Percentiles rank a stretch among this genome's conserved stretches.
These are phyloP conservation scores for Trebouxia sp. DNA, from an alignment of 139 green algal genomes.

Conservation along the genomic window DNA sequence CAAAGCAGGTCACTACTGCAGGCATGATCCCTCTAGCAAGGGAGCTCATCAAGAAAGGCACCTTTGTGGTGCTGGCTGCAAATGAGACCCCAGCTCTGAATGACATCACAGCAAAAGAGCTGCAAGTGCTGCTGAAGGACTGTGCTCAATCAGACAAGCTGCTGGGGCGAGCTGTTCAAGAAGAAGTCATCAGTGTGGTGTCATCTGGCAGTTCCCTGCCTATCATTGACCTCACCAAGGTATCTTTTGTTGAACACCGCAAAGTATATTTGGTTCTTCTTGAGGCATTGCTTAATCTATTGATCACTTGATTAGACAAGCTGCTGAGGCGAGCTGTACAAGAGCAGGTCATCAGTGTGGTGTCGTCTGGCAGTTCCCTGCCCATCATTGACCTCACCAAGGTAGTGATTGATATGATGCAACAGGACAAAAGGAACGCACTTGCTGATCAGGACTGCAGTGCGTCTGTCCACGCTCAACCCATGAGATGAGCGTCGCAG, in stretches of 20 bases:
- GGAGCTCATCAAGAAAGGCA: slow-evolving; percentile 75
- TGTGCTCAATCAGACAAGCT: slow-evolving; percentile 29
- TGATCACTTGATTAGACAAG: neutral
- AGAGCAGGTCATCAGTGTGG: slow-evolving; percentile 56
- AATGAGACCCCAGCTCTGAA: slow-evolving; percentile 88
- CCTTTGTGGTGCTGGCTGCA: slow-evolving; percentile 78
- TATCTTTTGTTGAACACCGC: neutral
- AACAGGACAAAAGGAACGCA: neutral
- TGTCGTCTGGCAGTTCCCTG: slow-evolving; percentile 75
- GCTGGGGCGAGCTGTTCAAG: slow-evolving; percentile 17
- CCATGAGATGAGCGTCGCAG: no score
- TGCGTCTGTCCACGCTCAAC: no score
- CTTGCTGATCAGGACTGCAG: no score
- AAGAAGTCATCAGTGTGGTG: slow-evolving; percentile 64
- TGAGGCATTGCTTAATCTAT: no score
- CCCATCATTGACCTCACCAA: slow-evolving; percentile 57
- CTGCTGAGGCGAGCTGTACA: slow-evolving; percentile 23
- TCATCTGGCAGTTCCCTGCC: slow-evolving; percentile 77
- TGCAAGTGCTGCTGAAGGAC: slow-evolving; percentile 58
- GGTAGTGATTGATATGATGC: neutral
- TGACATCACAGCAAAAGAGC: slow-evolving; percentile 90
- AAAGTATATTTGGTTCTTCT: neutral
- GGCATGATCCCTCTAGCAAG: slow-evolving; percentile 87
- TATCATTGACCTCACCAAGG: slow-evolving; percentile 45
- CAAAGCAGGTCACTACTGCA: no score